Base-by-base conservation (phyloP, 163 green algal genomes). In the Volvox carteri region DNA sequence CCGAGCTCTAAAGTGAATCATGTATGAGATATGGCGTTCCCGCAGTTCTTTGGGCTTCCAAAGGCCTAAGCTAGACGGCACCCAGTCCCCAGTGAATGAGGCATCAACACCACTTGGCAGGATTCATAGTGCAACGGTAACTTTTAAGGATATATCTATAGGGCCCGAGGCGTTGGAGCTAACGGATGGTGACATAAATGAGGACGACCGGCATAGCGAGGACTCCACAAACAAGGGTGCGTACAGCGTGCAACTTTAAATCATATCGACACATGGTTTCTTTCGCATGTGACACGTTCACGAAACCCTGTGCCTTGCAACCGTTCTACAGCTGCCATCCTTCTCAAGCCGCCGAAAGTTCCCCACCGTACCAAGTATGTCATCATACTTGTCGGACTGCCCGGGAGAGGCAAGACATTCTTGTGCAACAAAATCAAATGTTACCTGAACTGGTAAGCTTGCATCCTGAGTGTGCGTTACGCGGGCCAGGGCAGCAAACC, bases 361-460 rank as follows among this genome's bases (percentile, higher is more conserved):
- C 62, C 79, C 16, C 18, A 78, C 42, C 79, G 79, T 30, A 86
- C 60, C 41, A 86, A 85, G 75, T 78, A 98, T 62, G 96, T 98
- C 77, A 97, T 98, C 90, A 97, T 98, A 41, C 93, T 98, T 91
- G 96, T 99, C 30, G 97, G 97, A 0, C 94, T 99, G 42, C 97
- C 97, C 0, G 97, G 95, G 0, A 93, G 97, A 0, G 97, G 97
- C 68, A 99, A 99, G 92, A 99, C 97, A 5, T 99, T 99, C 91
- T 91, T 99, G 21, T 99, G 97, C 92, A 98, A 98, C 93, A 99
- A 99, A 93, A 94, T 99, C 19, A 96, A 96, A 91, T 98, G 94
- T 88, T 99, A 99, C 93, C 93, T 99, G n/a, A 98, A 97, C 92
- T 98, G 97, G 95, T 97, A 48, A 67, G 50, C 54, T 23, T 28